These are phyloP conservation scores for Dioszegia hungarica DNA, from an alignment of 768 basidiomycete species.

Conservation along the genomic window DNA sequence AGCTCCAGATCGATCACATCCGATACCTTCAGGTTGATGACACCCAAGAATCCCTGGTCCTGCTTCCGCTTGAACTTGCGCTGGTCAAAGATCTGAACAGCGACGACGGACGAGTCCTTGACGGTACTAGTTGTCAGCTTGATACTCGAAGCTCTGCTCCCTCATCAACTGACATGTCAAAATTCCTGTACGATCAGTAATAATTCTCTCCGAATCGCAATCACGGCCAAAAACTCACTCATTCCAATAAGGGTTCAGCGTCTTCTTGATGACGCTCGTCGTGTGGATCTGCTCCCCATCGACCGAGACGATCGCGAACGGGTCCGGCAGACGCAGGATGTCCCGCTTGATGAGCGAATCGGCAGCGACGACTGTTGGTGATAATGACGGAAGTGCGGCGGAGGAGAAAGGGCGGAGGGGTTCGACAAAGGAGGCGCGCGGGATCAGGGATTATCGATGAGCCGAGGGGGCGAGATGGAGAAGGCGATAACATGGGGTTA, in stretches of 20 bases:
- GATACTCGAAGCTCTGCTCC: background rate
- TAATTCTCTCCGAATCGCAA: background rate
- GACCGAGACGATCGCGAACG: conserved; percentile 96
- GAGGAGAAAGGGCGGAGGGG: background rate
- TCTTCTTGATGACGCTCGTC: conserved; percentile 91
- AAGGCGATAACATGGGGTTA: background rate
- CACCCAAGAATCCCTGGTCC: conserved; percentile 96
- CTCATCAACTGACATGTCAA: conserved; percentile 74
- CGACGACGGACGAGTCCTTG: conserved; percentile 95
- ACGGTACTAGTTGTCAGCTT: conserved; percentile 61
- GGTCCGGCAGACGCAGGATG: conserved; percentile 84
- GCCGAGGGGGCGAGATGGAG: background rate
- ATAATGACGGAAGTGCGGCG: conserved; percentile 1
- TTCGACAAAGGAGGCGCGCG: background rate
- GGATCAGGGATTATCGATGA: background rate
- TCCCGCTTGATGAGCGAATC: conserved; percentile 48
- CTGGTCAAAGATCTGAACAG: conserved; percentile 98
- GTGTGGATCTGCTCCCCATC: conserved; percentile 97
- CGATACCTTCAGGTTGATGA: conserved; percentile 88
- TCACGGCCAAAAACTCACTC: conserved; percentile 29
- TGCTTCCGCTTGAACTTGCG: conserved; percentile 91
- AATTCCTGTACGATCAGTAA: conserved; percentile 66
- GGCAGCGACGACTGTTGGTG: conserved; percentile 72
- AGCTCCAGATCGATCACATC: conserved; percentile 87
- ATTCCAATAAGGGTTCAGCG: conserved; percentile 50